These are phyloP conservation scores for Russula virescens DNA, from an alignment of 768 basidiomycete genomes.

Conservation along the genomic window DNA sequence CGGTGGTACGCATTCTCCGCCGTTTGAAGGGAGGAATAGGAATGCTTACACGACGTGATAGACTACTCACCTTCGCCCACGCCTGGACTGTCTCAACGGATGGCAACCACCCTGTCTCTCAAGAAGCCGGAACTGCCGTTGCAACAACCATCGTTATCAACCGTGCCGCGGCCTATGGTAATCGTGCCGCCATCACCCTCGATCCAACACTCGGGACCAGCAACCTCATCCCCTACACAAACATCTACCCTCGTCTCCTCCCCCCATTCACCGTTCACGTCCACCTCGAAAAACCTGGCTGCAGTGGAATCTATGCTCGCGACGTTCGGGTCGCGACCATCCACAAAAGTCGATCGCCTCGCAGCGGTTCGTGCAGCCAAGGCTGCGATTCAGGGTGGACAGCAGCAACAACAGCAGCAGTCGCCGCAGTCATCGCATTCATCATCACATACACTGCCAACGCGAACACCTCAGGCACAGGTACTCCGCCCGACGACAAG, in stretches of 20 bases:
- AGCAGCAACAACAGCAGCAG: background rate
- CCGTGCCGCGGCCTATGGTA: background rate
- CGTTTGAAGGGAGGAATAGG: background rate
- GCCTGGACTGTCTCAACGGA: background rate
- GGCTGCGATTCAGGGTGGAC: slow-evolving; percentile 1
- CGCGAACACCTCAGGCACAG: background rate
- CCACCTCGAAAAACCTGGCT: background rate
- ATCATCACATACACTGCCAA: background rate
- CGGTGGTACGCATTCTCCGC: background rate
- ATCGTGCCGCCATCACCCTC: background rate
- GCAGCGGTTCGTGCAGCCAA: slow-evolving; percentile 11
- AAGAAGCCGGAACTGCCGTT: background rate
- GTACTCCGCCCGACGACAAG: background rate
- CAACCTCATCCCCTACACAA: too few species aligned
- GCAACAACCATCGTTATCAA: background rate
- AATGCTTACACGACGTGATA: background rate
- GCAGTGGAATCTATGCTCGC: background rate
- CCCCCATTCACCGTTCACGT: background rate
- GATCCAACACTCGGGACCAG: background rate
- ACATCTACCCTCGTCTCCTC: background rate
- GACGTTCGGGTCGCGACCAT: background rate
- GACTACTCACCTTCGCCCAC: background rate
- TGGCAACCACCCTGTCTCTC: background rate
- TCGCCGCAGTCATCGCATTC: background rate
- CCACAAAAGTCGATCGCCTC: background rate